Conservation (phyloP, 371 early-diverging fungal genomes). For the Mucor ambiguus region DNA sequence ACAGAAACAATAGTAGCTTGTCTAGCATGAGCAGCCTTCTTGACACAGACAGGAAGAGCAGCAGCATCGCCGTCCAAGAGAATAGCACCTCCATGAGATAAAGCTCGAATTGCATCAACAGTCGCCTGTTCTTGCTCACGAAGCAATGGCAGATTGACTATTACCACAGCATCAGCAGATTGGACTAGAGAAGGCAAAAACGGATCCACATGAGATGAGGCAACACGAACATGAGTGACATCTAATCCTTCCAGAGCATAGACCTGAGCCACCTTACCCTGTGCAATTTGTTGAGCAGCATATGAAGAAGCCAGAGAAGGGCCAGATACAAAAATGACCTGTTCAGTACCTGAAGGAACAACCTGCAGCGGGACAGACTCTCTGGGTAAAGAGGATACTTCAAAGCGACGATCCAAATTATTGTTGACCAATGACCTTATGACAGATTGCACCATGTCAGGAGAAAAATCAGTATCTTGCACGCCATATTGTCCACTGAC, state of each 20-base stretch:
- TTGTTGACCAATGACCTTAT: constrained; percentile 22
- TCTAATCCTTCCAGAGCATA: constrained; percentile 13
- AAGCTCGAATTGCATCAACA: constrained; percentile 8
- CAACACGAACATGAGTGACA: constrained; percentile 24
- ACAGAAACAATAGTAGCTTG: constrained; percentile 11
- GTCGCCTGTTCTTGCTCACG: neutral
- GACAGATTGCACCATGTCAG: constrained; percentile 43
- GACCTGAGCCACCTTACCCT: constrained; percentile 12
- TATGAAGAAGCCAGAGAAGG: neutral
- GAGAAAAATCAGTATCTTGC: constrained; percentile 37
- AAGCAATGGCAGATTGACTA: neutral
- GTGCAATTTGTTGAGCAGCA: neutral
- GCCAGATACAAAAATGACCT: constrained; percentile 22
- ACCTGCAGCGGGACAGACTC: neutral
- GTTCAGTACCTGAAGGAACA: constrained; percentile 2
- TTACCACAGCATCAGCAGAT: constrained; percentile 19
- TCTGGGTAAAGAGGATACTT: constrained; percentile 23
- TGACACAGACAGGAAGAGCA: constrained; percentile 13
- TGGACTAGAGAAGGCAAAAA: constrained; percentile 28
- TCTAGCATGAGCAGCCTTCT: constrained; percentile 20
- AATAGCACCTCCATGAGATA: constrained; percentile 19
- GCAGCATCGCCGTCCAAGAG: constrained; percentile 6
- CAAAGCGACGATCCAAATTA: constrained; percentile 35
- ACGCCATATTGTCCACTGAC: constrained; percentile 55
- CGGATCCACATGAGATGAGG: neutral